A percentile compares a stretch with the other conserved stretches of the same genome.
Conservation (phyloP, 805 yeast genomes). For the Clavispora carvajalis region DNA sequence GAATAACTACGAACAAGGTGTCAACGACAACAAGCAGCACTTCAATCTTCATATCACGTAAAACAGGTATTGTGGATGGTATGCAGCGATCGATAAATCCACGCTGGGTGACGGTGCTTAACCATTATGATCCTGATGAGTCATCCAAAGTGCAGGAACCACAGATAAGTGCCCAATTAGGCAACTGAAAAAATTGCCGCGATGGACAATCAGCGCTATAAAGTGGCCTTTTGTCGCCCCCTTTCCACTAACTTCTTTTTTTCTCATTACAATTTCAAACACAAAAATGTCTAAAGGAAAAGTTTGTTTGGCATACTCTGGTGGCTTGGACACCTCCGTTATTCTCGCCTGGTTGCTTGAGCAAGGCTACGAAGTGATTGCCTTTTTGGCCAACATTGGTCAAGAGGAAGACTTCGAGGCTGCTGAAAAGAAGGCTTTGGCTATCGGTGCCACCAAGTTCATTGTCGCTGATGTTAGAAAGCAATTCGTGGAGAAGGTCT, state of each 20-base stretch:
- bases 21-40: background rate
- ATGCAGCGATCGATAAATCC: too few relatives aligned
- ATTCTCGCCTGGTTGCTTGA: conserved; percentile 98
- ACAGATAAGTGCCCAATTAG: conserved; percentile 9
- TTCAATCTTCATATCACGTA: too few relatives aligned
- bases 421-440: conserved; percentile 92
- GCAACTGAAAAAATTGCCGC: conserved; percentile 15
- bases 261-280: background rate
- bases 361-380: conserved; percentile 96
- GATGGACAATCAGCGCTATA: conserved; percentile 18
- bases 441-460: conserved; percentile 95
- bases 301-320: conserved; percentile 98
- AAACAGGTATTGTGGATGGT: too few relatives aligned
- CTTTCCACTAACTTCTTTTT: conserved; percentile 2
- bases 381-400: conserved; percentile 97
- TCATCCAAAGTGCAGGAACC: background rate
- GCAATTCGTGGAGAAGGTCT: conserved; percentile 87
- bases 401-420: conserved; percentile 99
- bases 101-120: too few relatives aligned
- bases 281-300: conserved; percentile 86
- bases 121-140: too few relatives aligned
- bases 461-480: conserved; percentile 92
- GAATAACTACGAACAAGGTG: background rate
- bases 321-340: conserved; percentile 97
- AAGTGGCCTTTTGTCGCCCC: conserved; percentile 9